These are phyloP conservation scores for Prosopis cineraria DNA, from an alignment of 306 rosid genomes.

Conservation along the genomic window DNA sequence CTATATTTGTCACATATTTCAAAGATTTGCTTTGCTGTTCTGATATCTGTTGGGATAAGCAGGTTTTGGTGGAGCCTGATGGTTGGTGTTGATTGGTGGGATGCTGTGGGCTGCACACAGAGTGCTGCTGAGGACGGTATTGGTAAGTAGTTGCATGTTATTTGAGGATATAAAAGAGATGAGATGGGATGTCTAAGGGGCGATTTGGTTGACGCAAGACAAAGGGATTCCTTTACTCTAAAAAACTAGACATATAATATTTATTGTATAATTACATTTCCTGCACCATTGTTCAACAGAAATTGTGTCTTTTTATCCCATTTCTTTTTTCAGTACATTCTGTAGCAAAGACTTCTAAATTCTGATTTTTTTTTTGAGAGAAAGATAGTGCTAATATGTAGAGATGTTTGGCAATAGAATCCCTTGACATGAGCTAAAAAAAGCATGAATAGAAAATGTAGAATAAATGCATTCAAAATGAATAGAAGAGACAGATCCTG, in stretches of 20 bases:
- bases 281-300: not conserved
- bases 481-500: not conserved
- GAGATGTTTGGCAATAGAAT: not conserved
- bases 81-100: slow-evolving; percentile 99
- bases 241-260: not conserved
- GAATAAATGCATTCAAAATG: not conserved
- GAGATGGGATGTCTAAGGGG: not conserved
- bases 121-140: slow-evolving; percentile 99
- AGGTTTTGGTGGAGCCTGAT: slow-evolving; percentile 99
- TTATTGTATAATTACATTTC: not conserved
- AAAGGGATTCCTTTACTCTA: not conserved
- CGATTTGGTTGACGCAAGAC: not conserved
- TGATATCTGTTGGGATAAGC: slow-evolving; percentile 39
- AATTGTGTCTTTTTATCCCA: not conserved
- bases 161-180: not conserved
- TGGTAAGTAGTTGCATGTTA: slow-evolving; percentile 55
- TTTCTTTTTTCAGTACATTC: not conserved
- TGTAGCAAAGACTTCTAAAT: not conserved
- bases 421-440: not conserved
- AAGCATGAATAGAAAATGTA: not conserved
- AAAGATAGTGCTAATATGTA: not conserved
- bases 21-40: slow-evolving; percentile 27
- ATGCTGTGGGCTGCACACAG: slow-evolving; percentile 98
- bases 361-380: not conserved
- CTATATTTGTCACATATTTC: slow-evolving; percentile 26